These are phyloP conservation scores for Pyricularia sp. DNA, from an alignment of 2,329 filamentous ascomycete species.

Conservation along the genomic window DNA sequence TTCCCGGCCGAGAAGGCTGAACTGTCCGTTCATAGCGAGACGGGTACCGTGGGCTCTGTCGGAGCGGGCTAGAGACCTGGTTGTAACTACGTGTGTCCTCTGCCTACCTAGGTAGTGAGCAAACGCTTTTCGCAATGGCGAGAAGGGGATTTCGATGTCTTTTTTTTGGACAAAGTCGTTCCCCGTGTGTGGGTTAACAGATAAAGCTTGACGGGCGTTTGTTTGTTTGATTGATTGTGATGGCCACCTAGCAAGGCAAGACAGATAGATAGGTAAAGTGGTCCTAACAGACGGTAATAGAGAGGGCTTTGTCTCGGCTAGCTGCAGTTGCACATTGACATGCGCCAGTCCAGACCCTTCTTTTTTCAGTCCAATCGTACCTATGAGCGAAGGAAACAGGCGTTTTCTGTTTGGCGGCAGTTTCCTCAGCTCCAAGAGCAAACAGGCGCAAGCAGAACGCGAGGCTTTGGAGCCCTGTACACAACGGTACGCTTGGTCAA, in stretches of 20 bases:
- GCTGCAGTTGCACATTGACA: neutral
- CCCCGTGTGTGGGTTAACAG: neutral
- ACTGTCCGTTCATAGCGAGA: neutral
- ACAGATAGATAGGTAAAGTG: neutral
- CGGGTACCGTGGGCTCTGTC: neutral
- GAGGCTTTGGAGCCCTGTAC: neutral
- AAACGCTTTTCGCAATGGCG: neutral
- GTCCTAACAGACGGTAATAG: neutral
- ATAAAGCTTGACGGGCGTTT: neutral
- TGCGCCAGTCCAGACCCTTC: neutral
- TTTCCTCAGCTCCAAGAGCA: neutral
- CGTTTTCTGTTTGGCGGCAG: neutral
- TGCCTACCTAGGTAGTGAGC: too few relatives aligned
- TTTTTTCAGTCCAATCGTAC: neutral
- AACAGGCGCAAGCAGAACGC: neutral
- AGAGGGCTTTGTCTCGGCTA: neutral
- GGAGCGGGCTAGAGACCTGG: neutral
- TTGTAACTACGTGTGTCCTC: neutral
- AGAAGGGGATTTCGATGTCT: neutral
- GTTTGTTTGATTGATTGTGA: neutral
- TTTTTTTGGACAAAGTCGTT: neutral
- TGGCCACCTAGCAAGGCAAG: neutral
- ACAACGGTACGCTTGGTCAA: neutral
- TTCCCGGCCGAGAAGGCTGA: neutral
- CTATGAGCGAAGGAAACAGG: neutral